Percentiles rank a stretch among this genome's conserved stretches.
These are phyloP conservation scores for Neurospora sp. DNA, from an alignment of 495 filamentous ascomycete genomes.

Conservation along the genomic window DNA sequence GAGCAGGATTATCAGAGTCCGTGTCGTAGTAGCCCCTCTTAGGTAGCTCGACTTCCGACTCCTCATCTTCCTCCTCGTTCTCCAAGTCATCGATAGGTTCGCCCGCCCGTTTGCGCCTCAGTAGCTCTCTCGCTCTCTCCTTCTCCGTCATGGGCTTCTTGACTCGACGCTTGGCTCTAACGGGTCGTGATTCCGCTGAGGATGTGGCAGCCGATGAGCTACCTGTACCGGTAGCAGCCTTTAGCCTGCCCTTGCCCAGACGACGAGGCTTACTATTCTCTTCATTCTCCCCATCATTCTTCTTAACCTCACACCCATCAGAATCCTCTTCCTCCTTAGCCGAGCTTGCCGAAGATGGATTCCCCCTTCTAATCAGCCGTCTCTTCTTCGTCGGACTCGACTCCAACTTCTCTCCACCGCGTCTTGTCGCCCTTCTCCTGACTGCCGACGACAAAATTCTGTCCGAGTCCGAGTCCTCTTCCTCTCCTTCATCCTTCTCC, in stretches of 20 bases:
- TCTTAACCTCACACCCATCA: neutral
- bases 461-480: neutral
- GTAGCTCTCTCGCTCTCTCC: constrained; percentile 18
- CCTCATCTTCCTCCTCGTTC: constrained; percentile 25
- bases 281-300: neutral
- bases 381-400: neutral
- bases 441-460: neutral
- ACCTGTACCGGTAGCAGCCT: neutral
- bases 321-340: neutral
- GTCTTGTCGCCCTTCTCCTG: neutral
- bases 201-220: neutral
- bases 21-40: constrained; percentile 32
- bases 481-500: neutral
- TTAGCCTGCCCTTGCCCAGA: neutral
- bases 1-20: constrained; percentile 26
- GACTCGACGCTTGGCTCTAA: neutral
- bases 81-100: constrained; percentile 36
- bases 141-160: constrained; percentile 13
- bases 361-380: neutral
- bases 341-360: neutral
- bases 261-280: neutral
- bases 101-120: constrained; percentile 40
- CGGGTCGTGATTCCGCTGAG: neutral
- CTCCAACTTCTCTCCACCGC: neutral
- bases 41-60: neutral